Evolutionary conservation across 1,284 basidiomycete species (phyloP).

Genomic region (Leccinum subfulvum): DNA sequence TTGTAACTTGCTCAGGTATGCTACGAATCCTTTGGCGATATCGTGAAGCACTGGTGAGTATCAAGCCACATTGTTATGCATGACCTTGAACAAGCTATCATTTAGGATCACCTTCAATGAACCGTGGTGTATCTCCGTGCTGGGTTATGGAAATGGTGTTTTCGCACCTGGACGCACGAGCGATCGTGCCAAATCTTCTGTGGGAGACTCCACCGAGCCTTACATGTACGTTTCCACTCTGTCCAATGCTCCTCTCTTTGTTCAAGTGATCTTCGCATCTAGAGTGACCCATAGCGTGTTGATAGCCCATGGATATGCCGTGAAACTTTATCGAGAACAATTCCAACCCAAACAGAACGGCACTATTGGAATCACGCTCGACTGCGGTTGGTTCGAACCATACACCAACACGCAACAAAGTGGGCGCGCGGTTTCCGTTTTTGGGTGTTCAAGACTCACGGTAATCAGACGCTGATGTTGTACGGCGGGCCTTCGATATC

Average conservation of each 20-base stretch:
- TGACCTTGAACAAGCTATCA: conserved; percentile 12
- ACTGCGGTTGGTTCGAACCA: conserved; percentile 51
- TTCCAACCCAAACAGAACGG: conserved; percentile 37
- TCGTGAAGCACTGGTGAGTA: conserved; percentile 9
- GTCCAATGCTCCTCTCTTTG: background rate
- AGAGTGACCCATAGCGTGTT: conserved; percentile 41
- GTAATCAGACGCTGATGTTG: background rate
- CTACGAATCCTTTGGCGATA: conserved; percentile 10
- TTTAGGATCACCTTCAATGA: conserved; percentile 40
- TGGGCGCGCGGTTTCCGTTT: background rate
- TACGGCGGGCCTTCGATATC: conserved; percentile 3
- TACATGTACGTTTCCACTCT: conserved; percentile 31
- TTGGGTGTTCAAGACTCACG: background rate
- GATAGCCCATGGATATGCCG: conserved; percentile 41
- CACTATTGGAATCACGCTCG: conserved; percentile 46
- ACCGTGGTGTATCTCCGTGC: conserved; percentile 39
- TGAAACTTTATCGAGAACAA: conserved; percentile 38
- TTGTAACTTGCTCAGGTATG: conserved; percentile 6
- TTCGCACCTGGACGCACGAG: conserved; percentile 36
- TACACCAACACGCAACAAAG: conserved; percentile 48
- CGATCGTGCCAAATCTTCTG: conserved; percentile 27
- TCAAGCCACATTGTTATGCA: background rate
- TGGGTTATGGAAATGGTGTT: conserved; percentile 36
- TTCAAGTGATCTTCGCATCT: background rate
- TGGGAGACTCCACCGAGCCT: conserved; percentile 38